Evolutionary conservation across 2,329 filamentous ascomycete species (phyloP), one percentile per base, ranked within the genome.

Genomic region (Penicillium sp.): DNA sequence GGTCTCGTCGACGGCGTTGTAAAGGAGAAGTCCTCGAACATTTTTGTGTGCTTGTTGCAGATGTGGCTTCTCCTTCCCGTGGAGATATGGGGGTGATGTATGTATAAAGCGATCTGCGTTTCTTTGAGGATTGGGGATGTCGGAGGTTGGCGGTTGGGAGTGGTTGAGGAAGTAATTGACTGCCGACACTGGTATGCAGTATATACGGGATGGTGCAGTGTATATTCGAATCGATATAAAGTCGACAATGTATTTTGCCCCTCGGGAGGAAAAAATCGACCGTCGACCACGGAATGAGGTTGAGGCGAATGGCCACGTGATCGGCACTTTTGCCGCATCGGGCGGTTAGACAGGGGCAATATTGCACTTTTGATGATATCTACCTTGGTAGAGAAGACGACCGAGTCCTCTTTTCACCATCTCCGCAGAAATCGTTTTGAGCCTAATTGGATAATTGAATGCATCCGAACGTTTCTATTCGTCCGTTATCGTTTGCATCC

Each of bases 1-100:
- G 47, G 41, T 28, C 47, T 41, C 13, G 47, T 40, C 9, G 47
- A 40, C 1, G 47, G 41, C 10, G 47, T 46, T 3, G 47, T 46
- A 29, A 49, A 49, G 25, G 47, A 49, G 18, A 49, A 49, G 41
- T 49, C 36, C 46, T 49, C 47, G 22, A 49, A 49, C 47, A 49
- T 49, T 27, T 14, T 9, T 19, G 27, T 11, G 11, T 7, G 4
- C n/a, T 19, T 31, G 13, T 7, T 31, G n/a, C 9, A 12, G 18
- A 25, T 14, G 25, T 12, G 22, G 10, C 6, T 31, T 40, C n/a
- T 3, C 8, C 3, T 25, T 25, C 22, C 3, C 3, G 6, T 22
- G 22, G 28, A 12, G 22, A n/a, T 46, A 10, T 38, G 22, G 14
- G 8, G 33, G 16, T 22, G 19, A 30, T 13, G 13, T 3, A 37